Evolutionary conservation across 2,329 filamentous ascomycete species (phyloP), one percentile per base, ranked within the genome.

Genomic region (Aspergillus cejpii): DNA sequence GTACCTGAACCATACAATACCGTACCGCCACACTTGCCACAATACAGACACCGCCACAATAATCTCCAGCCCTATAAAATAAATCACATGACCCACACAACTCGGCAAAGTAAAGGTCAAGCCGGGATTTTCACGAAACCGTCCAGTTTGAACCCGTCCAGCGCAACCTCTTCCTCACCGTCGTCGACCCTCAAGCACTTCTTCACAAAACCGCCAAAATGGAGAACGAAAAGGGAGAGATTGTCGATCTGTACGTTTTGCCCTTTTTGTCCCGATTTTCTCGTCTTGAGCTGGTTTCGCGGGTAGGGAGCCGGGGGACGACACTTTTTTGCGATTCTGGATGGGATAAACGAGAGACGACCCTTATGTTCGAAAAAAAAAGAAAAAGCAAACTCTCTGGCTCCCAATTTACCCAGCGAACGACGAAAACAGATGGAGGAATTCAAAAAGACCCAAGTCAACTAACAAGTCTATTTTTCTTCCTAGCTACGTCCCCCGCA

Each of bases 161-260:
- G 50, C 57, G 51, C 49, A 55, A 47, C 47, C 54, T 48, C 42
- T 48, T 41, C 59, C 54, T 57, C 59, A 59, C 59, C 60, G 59
- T 64, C 61, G 61, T 61, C 60, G 59, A 66, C 65, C n/a, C 54
- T 53, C 48, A 54, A 53, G 55, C 59, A 58, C 58, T 56, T 51
- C 46, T 57, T 51, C 46, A 65, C 56, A 65, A 66, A 61, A 63
- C 64, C 66, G 67, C 63, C 70, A 90, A 81, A 77, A 98, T 97
- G 92, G 92, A 98, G 83, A 98, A 98, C 89, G 92, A 97, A 81
- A 89, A 89, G 79, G 91, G 91, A 79, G 89, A 97, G 77, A 90
- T 96, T 78, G 92, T 97, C 75, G 91, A 97, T 79, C 89, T 95
- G 88, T 95, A 84, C 76, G 84, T 75, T 24, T 60, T 39, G 37